A percentile compares a stretch with the other conserved stretches of the same genome.
These are phyloP conservation scores for Leishmania amazonensis DNA, from an alignment of 208 protist species.

Conservation along the genomic window DNA sequence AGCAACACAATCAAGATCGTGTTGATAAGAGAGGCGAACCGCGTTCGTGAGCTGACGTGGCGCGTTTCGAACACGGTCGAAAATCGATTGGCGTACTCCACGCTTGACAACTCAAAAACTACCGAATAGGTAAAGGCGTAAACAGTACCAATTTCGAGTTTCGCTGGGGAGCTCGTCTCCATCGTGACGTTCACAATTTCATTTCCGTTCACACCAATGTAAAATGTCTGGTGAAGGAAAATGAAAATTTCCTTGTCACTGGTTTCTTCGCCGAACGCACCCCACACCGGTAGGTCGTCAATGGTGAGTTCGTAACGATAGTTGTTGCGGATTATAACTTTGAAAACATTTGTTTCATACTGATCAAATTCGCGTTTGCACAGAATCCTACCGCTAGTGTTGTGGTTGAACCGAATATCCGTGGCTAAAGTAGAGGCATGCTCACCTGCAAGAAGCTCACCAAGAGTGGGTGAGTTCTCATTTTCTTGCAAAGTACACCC, in stretches of 20 bases:
- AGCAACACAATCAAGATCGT: slow-evolving; percentile 92
- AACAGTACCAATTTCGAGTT: slow-evolving; percentile 20
- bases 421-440: slow-evolving; percentile 50
- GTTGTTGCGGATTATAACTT: slow-evolving; percentile 29
- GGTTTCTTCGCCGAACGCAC: slow-evolving; percentile 32
- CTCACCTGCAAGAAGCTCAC: slow-evolving; percentile 80
- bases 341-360: slow-evolving; percentile 21
- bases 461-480: slow-evolving; percentile 55
- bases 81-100: slow-evolving; percentile 89
- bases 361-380: slow-evolving; percentile 36
- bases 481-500: slow-evolving; percentile 57
- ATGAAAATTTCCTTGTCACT: slow-evolving; percentile 27
- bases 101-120: slow-evolving; percentile 56
- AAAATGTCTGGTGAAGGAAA: slow-evolving; percentile 91
- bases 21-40: slow-evolving; percentile 91
- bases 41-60: slow-evolving; percentile 93
- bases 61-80: slow-evolving; percentile 88
- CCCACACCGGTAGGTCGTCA: slow-evolving; percentile 66
- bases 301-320: slow-evolving; percentile 69
- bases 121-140: slow-evolving; percentile 91
- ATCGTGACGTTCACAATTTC: slow-evolving; percentile 84
- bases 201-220: slow-evolving; percentile 58
- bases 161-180: slow-evolving; percentile 4
- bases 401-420: slow-evolving; percentile 50
- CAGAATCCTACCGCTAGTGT: slow-evolving; percentile 19